Evolutionary conservation across 345 rosid genomes (phyloP).

Genomic region (Eucalyptus cloeziana): DNA sequence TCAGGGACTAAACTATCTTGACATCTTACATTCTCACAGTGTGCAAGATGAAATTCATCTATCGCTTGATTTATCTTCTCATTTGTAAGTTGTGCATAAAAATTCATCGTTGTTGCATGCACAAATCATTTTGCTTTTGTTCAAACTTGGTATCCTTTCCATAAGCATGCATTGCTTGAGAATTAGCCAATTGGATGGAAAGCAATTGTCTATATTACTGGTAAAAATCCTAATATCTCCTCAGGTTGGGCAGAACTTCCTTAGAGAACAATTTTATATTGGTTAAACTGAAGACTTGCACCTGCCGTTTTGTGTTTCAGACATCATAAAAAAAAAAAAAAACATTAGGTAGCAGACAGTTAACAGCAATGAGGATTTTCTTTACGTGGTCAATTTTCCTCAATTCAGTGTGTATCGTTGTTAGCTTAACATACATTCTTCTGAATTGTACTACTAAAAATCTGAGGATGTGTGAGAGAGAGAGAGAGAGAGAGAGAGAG

Average conservation of each 20-base stretch:
- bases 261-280: not conserved
- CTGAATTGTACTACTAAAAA: not conserved
- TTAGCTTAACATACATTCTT: not conserved
- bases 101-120: not conserved
- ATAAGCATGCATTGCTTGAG: not conserved
- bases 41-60: not conserved
- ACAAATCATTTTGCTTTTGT: not conserved
- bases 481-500: not conserved
- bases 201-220: not conserved
- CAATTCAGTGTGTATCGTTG: accelerated
- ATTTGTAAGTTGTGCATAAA: not conserved
- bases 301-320: not conserved
- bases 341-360: not conserved
- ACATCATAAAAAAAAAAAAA: too few relatives aligned
- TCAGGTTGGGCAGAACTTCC: not conserved
- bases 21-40: not conserved
- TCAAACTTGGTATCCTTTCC: not conserved
- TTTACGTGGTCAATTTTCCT: not conserved
- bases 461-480: too few relatives aligned
- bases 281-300: not conserved
- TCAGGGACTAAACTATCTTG: not conserved
- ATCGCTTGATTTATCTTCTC: not conserved
- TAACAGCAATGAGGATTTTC: not conserved
- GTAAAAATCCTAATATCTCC: not conserved
- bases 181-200: not conserved